Evolutionary conservation across 1,139 yeast genomes (phyloP).

Genomic region (Magnusiomyces fungicola): DNA sequence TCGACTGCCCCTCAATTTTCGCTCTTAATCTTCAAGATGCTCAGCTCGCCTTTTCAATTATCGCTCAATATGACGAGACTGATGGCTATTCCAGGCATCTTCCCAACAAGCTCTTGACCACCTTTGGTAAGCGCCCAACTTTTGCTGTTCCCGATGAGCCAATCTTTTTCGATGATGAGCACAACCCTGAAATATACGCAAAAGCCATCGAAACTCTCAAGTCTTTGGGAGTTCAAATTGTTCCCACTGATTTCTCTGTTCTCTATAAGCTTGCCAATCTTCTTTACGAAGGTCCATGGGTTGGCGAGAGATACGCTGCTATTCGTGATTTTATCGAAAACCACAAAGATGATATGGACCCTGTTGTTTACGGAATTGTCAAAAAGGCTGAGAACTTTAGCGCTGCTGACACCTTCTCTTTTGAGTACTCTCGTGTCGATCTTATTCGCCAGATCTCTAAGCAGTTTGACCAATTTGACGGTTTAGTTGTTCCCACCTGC

Average conservation of each 20-base stretch:
- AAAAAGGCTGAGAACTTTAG: constrained; percentile 66
- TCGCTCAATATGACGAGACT: constrained; percentile 67
- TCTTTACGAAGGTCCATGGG: constrained; percentile 98
- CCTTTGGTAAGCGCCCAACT: constrained; percentile 52
- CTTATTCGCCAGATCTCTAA: constrained; percentile 58
- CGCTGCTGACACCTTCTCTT: constrained; percentile 79
- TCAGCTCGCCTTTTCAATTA: constrained; percentile 58
- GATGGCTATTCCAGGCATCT: constrained; percentile 76
- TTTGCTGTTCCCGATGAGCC: constrained; percentile 70
- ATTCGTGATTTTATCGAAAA: constrained; percentile 64
- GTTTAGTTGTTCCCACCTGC: constrained; percentile 82
- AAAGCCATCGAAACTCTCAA: constrained; percentile 53
- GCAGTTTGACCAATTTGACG: constrained; percentile 56
- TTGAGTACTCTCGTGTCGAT: constrained; percentile 74
- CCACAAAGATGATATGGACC: constrained; percentile 65
- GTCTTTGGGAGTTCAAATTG: constrained; percentile 49
- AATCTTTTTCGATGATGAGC: constrained; percentile 72
- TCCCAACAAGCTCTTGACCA: constrained; percentile 57
- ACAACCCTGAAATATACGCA: constrained; percentile 63
- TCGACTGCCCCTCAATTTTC: constrained; percentile 87
- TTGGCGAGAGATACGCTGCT: constrained; percentile 87
- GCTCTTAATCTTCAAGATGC: constrained; percentile 75
- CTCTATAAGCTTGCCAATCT: constrained; percentile 78
- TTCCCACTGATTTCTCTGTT: constrained; percentile 62
- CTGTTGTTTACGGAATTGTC: constrained; percentile 72